Evolutionary conservation across 179 eudicot genomes (phyloP).

Genomic region (Heliamphora pulchella): DNA sequence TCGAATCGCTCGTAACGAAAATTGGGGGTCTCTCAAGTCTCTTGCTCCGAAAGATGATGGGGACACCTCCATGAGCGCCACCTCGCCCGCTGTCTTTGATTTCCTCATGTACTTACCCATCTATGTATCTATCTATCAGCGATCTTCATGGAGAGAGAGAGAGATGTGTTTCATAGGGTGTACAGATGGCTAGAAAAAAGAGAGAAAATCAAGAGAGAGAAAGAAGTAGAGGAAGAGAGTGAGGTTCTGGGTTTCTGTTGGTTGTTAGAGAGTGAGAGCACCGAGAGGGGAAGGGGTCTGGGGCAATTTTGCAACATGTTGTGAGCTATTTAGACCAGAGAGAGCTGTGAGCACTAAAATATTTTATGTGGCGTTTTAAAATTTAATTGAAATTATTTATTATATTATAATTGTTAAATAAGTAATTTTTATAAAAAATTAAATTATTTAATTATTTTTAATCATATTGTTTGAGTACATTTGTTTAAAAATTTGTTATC

Average conservation of each 20-base stretch:
- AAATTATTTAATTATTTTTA: too few relatives aligned
- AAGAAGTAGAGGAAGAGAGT: not conserved
- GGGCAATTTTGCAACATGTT: too few relatives aligned
- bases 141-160: not conserved
- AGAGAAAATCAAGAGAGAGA: not conserved
- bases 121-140: not conserved
- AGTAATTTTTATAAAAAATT: too few relatives aligned
- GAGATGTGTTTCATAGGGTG: not conserved
- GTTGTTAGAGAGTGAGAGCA: conserved; percentile 1
- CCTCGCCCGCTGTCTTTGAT: conserved; percentile 24
- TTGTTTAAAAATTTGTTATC: too few relatives aligned
- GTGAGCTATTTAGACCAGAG: too few relatives aligned
- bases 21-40: conserved; percentile 45
- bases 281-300: not conserved
- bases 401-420: too few relatives aligned
- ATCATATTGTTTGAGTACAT: too few relatives aligned
- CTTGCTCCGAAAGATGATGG: conserved; percentile 34
- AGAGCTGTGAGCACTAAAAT: too few relatives aligned
- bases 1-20: not conserved
- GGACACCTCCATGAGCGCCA: conserved; percentile 27
- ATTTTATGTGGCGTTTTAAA: too few relatives aligned
- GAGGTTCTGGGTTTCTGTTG: not conserved
- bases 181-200: not conserved
- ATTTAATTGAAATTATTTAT: too few relatives aligned
- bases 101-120: conserved; percentile 48